Conservation (phyloP, 2,329 filamentous ascomycete genomes). For the Botryotinia narcissicola region DNA sequence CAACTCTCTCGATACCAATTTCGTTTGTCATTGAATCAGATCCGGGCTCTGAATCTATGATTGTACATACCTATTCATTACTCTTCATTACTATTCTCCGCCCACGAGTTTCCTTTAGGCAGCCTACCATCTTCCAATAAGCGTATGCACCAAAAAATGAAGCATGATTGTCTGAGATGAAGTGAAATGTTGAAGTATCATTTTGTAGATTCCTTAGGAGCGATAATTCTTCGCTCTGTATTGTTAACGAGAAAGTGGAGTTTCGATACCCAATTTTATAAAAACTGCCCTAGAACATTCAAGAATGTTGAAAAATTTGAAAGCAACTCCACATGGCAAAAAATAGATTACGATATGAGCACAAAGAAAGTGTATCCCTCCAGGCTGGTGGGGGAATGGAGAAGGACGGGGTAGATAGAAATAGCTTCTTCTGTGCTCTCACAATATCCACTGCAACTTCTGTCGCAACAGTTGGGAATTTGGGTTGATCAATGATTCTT, state of each 20-base stretch:
- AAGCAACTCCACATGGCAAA: background rate
- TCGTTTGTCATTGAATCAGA: background rate
- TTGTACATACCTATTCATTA: background rate
- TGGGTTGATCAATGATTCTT: background rate
- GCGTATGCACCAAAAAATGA: background rate
- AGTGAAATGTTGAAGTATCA: background rate
- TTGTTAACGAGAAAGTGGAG: background rate
- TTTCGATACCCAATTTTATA: background rate
- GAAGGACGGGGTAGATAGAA: background rate
- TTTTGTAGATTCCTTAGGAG: background rate
- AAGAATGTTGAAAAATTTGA: background rate
- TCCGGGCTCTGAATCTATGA: background rate
- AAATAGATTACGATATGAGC: background rate
- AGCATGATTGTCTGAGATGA: background rate
- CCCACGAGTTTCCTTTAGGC: background rate
- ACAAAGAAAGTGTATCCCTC: background rate
- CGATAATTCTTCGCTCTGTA: background rate
- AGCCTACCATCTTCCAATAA: background rate
- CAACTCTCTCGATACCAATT: background rate
- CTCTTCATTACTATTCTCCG: background rate
- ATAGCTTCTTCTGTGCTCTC: background rate
- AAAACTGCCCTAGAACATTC: background rate
- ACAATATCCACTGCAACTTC: background rate
- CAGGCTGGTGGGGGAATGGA: background rate
- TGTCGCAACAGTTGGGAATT: background rate